Base-by-base conservation (phyloP, 2,329 filamentous ascomycete genomes). In the Myriosclerotinia duriaeana region DNA sequence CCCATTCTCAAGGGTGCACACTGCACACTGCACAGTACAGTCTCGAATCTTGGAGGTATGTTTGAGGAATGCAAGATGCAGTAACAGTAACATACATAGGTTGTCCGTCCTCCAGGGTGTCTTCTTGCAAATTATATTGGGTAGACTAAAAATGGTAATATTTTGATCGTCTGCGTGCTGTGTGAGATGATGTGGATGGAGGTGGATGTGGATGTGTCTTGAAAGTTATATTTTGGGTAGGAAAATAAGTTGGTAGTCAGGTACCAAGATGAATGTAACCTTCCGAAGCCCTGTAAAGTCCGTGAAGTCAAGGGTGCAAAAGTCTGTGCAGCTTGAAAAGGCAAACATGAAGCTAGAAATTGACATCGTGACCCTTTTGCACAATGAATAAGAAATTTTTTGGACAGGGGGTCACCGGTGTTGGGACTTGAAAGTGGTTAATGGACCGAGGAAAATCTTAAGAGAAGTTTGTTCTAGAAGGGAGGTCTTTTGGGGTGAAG, bases 191-290 rank as follows among this genome's bases (percentile, higher is more conserved):
- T 30, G 54, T 58, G 38, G 54, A 9, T 44, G 22, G 26, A 26
- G 26, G 26, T 26, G 26, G 3, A 22, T 50, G 48, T 14, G 48
- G n/a, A 22, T n/a, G 22, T 58, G 54, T 58, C 38, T 58, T 34
- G 30, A 2, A 58, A 30, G 38, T 38, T 11, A 61, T 15, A 30
- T 61, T 50, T 61, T 61, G 58, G 58, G 58, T 61, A 61, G 58
- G 40, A 59, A 59, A 34, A 34, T 46, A 59, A 59, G 40, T 40
- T 61, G 34, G 58, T 38, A 61, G 44, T 61, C 58, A 61, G 58
- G 58, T 61, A 61, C 58, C 58, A 61, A 61, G 58, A 61, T 50
- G 42, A 50, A 14, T 50, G 34, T 38, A 34, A 34, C 4, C 30
- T 34, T 34, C 5, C 6, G 20, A n/a, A 26, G 58, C 36, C 59